Evolutionary conservation across 805 yeast genomes (phyloP).

Genomic region (Pichia eremophila): DNA sequence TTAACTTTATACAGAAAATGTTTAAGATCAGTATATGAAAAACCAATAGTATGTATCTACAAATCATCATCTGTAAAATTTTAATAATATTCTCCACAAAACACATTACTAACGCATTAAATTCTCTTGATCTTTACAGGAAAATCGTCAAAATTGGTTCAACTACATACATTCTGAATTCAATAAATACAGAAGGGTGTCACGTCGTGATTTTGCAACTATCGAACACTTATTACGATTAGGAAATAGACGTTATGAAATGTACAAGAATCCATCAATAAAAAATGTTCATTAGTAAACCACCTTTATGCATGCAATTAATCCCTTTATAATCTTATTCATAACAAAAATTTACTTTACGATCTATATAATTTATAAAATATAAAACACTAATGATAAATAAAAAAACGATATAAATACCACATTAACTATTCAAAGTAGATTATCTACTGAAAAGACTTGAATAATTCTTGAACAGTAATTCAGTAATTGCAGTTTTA

Average conservation of each 20-base stretch:
- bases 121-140: constrained; percentile 11
- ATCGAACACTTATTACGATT: constrained; percentile 75
- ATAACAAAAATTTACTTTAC: neutral
- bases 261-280: constrained; percentile 61
- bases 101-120: neutral
- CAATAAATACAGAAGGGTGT: constrained; percentile 41
- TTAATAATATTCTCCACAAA: too few species aligned
- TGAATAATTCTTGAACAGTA: constrained; percentile 44
- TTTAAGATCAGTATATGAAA: constrained; percentile 34
- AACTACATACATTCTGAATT: constrained; percentile 44
- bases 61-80: neutral
- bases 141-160: constrained; percentile 25
- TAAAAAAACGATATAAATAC: too few species aligned
- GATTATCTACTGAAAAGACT: constrained; percentile 16
- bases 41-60: constrained; percentile 33
- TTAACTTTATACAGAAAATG: constrained; percentile 39
- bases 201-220: constrained; percentile 74
- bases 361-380: too few species aligned
- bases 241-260: constrained; percentile 64
- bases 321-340: neutral
- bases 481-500: constrained; percentile 70
- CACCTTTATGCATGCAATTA: too few species aligned
- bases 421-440: too few species aligned
- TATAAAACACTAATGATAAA: too few species aligned
- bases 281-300: constrained; percentile 45